A percentile compares a stretch with the other conserved stretches of the same genome.
Conservation (phyloP, 2,329 filamentous ascomycete species). For the Colletotrichum siamense region DNA sequence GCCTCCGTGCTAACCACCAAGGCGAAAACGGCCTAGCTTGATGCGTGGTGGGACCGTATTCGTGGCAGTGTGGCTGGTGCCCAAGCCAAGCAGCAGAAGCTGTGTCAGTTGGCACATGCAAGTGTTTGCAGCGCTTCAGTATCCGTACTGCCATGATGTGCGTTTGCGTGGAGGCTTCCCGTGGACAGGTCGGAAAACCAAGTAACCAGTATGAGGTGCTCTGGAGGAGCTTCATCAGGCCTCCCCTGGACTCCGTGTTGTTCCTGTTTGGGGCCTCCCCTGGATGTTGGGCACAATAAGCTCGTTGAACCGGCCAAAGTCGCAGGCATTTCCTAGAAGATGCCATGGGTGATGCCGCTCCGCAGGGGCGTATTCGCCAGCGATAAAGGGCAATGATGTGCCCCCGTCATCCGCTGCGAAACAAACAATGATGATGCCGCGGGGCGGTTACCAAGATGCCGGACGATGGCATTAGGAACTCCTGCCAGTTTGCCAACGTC, state of each 20-base stretch:
- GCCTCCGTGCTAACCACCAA: not conserved
- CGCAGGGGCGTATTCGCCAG: not conserved
- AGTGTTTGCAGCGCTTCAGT: not conserved
- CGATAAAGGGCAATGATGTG: not conserved
- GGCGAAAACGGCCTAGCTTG: not conserved
- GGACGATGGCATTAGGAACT: not conserved
- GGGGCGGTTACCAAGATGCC: not conserved
- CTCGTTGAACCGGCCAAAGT: not conserved
- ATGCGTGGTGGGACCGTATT: not conserved
- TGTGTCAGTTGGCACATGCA: not conserved
- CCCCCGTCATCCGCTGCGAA: not conserved
- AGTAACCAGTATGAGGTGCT: not conserved
- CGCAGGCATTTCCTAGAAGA: not conserved
- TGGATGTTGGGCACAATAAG: not conserved
- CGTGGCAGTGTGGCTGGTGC: conserved; percentile 16
- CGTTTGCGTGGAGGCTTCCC: not conserved
- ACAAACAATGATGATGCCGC: not conserved
- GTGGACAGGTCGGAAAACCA: not conserved
- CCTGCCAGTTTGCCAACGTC: not conserved
- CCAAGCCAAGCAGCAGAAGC: not conserved
- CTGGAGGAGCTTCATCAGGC: not conserved
- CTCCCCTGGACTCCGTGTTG: not conserved
- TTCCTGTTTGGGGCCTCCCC: not conserved
- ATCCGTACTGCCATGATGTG: not conserved
- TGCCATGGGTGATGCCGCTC: not conserved